Conservation (phyloP, 495 filamentous ascomycete species). For the Tuber aestivum region DNA sequence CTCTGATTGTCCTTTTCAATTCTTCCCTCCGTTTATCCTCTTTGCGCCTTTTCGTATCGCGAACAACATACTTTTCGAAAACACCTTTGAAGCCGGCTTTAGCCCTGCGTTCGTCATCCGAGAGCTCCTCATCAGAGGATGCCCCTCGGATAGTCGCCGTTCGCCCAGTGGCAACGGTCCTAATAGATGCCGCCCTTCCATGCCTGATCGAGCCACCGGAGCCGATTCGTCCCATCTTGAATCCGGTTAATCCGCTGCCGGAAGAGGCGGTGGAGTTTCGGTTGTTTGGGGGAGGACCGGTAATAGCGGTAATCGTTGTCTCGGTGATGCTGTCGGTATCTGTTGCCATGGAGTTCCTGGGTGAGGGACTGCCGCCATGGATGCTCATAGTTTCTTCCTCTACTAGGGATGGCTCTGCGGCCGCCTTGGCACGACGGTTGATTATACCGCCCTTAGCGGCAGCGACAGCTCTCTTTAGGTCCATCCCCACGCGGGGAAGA, state of each 20-base stretch:
- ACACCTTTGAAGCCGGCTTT: conserved; percentile 24
- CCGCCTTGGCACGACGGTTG: neutral
- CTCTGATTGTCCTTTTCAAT: conserved; percentile 27
- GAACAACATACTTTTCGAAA: conserved; percentile 27
- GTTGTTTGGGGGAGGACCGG: conserved; percentile 5
- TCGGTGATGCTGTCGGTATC: conserved; percentile 6
- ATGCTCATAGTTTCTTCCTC: conserved; percentile 12
- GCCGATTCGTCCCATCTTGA: conserved; percentile 10
- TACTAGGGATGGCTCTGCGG: neutral
- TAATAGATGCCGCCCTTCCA: conserved; percentile 14
- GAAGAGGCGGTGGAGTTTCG: conserved; percentile 14
- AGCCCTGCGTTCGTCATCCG: neutral
- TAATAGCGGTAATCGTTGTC: neutral
- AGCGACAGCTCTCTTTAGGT: conserved; percentile 18
- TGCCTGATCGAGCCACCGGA: conserved; percentile 19
- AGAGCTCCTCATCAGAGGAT: conserved; percentile 6
- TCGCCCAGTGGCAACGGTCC: conserved; percentile 15
- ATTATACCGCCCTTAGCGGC: conserved; percentile 22
- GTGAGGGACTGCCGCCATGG: conserved; percentile 1
- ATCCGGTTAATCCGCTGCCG: conserved; percentile 13
- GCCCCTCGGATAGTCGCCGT: neutral
- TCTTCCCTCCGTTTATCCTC: conserved; percentile 27
- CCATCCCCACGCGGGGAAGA: conserved; percentile 11
- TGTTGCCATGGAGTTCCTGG: conserved; percentile 6
- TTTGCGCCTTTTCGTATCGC: conserved; percentile 17